A percentile compares a stretch with the other conserved stretches of the same genome.
These are phyloP conservation scores for Pezicula rhizophila DNA, from an alignment of 2,329 filamentous ascomycete species.

Conservation along the genomic window DNA sequence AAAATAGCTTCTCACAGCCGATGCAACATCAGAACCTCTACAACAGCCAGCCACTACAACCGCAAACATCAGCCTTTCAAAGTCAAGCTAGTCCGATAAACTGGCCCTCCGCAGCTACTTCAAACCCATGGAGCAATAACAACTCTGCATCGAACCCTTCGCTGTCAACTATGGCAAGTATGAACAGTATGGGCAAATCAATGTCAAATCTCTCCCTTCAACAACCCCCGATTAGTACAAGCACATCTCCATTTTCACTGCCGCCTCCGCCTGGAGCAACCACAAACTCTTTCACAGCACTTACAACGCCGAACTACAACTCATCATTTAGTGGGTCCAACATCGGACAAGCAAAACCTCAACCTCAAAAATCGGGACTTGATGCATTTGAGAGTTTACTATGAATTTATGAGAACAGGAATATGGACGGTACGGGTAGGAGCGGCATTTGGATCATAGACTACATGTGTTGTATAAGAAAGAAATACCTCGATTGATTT, in stretches of 20 bases:
- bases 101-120: constrained; percentile 34
- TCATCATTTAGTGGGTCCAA: constrained; percentile 9
- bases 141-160: constrained; percentile 26
- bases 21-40: constrained; percentile 13
- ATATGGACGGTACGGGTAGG: background rate
- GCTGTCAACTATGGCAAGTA: constrained; percentile 29
- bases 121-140: constrained; percentile 23
- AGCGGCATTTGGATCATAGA: background rate
- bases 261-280: constrained; percentile 32
- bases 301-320: constrained; percentile 14
- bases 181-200: constrained; percentile 35
- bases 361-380: constrained; percentile 32
- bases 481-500: background rate
- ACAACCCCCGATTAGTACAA: constrained; percentile 31
- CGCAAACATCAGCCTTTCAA: constrained; percentile 13
- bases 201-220: constrained; percentile 44
- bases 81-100: constrained; percentile 33
- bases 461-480: background rate
- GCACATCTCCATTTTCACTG: constrained; percentile 47
- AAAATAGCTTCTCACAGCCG: constrained; percentile 3
- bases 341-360: constrained; percentile 8
- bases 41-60: constrained; percentile 23
- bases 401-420: constrained; percentile 18
- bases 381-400: constrained; percentile 52
- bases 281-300: constrained; percentile 24